These are phyloP conservation scores for Pythium folliculosum DNA, from an alignment of 352 stramenopile genomes.

Conservation along the genomic window DNA sequence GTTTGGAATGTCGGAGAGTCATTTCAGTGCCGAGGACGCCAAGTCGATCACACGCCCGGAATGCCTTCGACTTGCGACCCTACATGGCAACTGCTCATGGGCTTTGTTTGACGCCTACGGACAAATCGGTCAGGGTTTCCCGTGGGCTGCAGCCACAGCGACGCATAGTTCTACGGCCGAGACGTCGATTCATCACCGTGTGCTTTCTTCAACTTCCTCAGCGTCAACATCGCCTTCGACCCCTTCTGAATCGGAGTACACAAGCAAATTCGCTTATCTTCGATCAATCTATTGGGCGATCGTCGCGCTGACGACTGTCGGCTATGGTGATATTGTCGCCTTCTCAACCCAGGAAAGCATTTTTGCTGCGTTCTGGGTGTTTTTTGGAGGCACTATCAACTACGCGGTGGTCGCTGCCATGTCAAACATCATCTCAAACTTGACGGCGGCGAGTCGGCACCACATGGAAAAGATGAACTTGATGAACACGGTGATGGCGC, in stretches of 20 bases:
- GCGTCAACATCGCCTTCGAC: background rate
- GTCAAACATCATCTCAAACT: constrained; percentile 78
- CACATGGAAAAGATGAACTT: constrained; percentile 71
- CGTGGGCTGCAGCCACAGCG: constrained; percentile 1
- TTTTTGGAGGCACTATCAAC: constrained; percentile 73
- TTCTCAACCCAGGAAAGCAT: constrained; percentile 73
- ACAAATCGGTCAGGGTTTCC: constrained; percentile 53
- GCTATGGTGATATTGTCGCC: constrained; percentile 75
- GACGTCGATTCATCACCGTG: background rate
- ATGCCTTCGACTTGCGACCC: constrained; percentile 49
- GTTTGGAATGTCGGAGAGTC: constrained; percentile 41
- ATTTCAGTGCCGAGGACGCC: constrained; percentile 25
- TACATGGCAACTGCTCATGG: constrained; percentile 73
- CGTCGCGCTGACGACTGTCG: constrained; percentile 72
- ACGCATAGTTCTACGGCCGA: constrained; percentile 23
- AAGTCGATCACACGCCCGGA: constrained; percentile 39
- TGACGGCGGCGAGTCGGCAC: constrained; percentile 56
- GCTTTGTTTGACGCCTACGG: constrained; percentile 68
- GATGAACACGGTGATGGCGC: constrained; percentile 63
- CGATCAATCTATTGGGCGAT: constrained; percentile 79
- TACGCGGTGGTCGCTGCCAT: constrained; percentile 77
- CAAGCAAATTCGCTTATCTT: constrained; percentile 61
- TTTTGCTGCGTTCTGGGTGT: constrained; percentile 69
- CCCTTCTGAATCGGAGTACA: constrained; percentile 38
- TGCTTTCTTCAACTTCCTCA: constrained; percentile 7